phyloP scores from a whole-genome alignment of 2,329 filamentous ascomycete species.

The Thielaviopsis punctulata region DNA sequence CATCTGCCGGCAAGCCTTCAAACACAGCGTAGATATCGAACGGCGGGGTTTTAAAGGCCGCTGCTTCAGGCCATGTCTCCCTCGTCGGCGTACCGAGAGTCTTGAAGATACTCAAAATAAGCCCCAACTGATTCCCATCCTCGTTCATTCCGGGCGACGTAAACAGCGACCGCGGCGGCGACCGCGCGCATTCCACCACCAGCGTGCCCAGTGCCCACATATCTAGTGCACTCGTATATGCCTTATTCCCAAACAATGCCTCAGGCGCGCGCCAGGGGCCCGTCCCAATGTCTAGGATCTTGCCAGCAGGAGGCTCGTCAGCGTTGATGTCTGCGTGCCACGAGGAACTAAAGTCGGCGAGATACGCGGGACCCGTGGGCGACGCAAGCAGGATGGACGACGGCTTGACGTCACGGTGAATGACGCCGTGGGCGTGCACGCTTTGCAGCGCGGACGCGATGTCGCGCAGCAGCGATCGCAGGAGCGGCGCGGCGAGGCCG shows the following conservation, averaged over 20 bases:
- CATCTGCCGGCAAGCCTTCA: constrained; percentile 47
- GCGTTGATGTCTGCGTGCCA: constrained; percentile 36
- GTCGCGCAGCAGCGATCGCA: constrained; percentile 38
- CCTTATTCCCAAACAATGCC: constrained; percentile 64
- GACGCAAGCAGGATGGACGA: constrained; percentile 66
- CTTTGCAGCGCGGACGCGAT: constrained; percentile 53
- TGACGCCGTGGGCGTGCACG: constrained; percentile 58
- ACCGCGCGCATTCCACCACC: constrained; percentile 54
- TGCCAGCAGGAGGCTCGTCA: constrained; percentile 50
- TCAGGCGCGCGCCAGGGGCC: constrained; percentile 84
- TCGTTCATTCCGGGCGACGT: constrained; percentile 56
- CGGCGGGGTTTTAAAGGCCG: constrained; percentile 50
- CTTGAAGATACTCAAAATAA: constrained; percentile 86
- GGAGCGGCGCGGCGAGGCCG: neutral
- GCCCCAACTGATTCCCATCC: constrained; percentile 75
- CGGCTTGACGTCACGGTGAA: constrained; percentile 90
- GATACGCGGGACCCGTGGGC: constrained; percentile 50
- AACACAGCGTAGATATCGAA: constrained; percentile 84
- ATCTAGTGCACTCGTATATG: constrained; percentile 58
- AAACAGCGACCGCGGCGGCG: constrained; percentile 49
- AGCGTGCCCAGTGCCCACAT: constrained; percentile 82
- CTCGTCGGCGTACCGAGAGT: constrained; percentile 72
- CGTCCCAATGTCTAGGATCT: constrained; percentile 87
- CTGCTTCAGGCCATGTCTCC: constrained; percentile 70
- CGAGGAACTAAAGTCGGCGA: constrained; percentile 85